phyloP scores from a whole-genome alignment of 176 grass and related monocot species.

The Oryza australiensis region DNA sequence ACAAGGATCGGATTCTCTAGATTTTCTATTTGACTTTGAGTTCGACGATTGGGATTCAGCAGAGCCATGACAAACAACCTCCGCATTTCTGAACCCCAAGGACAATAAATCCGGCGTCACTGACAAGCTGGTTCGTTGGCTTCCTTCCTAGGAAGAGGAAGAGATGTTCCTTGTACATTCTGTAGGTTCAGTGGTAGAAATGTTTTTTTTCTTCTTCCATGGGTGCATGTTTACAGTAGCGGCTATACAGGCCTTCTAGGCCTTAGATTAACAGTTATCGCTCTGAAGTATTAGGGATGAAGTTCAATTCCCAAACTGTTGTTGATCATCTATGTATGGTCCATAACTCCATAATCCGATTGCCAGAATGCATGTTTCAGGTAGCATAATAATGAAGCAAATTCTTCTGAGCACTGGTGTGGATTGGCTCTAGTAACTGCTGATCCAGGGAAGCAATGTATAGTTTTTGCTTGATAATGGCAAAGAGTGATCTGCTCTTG shows the following conservation, averaged over 20 bases:
- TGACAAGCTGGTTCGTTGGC: constrained; percentile 27
- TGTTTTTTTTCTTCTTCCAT: background rate
- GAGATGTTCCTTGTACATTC: constrained; percentile 42
- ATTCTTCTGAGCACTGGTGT: background rate
- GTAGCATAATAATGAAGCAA: background rate
- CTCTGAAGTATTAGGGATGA: constrained; percentile 8
- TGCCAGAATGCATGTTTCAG: constrained; percentile 25
- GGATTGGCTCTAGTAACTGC: background rate
- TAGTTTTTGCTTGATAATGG: background rate
- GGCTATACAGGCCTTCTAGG: background rate
- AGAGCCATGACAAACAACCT: background rate
- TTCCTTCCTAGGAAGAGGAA: constrained; percentile 21
- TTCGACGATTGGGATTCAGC: constrained; percentile 15
- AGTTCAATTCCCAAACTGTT: constrained; percentile 21
- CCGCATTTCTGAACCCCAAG: constrained; percentile 7
- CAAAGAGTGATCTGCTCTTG: background rate
- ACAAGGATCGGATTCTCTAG: constrained; percentile 27
- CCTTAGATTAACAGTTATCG: constrained; percentile 2
- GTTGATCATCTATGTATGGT: constrained; percentile 2
- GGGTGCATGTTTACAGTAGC: background rate
- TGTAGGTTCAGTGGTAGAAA: constrained; percentile 27
- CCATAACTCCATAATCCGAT: constrained; percentile 2
- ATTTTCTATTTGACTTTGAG: constrained; percentile 44
- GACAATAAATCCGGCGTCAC: constrained; percentile 28
- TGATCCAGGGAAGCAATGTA: background rate